Conservation (phyloP, 768 basidiomycete genomes). For the Lactifluus echinatus region DNA sequence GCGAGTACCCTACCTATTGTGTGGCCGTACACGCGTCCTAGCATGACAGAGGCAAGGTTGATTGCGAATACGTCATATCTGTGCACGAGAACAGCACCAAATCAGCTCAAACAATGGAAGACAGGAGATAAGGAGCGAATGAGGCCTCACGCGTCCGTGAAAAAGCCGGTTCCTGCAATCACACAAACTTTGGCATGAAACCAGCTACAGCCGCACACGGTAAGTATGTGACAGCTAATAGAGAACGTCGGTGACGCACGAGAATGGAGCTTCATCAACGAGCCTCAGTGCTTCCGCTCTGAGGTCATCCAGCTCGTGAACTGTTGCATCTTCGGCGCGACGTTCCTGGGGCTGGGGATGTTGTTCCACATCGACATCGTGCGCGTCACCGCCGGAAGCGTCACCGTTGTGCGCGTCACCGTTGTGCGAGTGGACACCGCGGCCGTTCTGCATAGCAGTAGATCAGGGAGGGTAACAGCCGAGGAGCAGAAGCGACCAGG, state of each 20-base stretch:
- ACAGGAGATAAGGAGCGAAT: background rate
- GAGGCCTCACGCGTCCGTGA: slow-evolving; percentile 66
- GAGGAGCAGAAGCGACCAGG: background rate
- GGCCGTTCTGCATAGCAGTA: background rate
- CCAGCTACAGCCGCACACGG: slow-evolving; percentile 25
- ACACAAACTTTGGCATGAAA: slow-evolving; percentile 41
- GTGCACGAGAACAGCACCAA: background rate
- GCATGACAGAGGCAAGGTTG: slow-evolving; percentile 73
- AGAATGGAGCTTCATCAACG: slow-evolving; percentile 80
- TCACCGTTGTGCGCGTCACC: too few species aligned
- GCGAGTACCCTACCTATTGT: slow-evolving; percentile 5
- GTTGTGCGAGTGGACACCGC: background rate
- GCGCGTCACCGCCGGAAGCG: too few species aligned
- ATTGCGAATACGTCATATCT: slow-evolving; percentile 87
- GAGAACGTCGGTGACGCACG: slow-evolving; percentile 36
- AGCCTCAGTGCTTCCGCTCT: slow-evolving; percentile 75
- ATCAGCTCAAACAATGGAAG: background rate
- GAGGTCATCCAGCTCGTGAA: slow-evolving; percentile 46
- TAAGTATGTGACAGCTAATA: background rate
- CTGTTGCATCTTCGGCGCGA: background rate
- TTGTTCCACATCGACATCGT: too few species aligned
- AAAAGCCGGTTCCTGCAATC: slow-evolving; percentile 76
- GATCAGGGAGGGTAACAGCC: background rate
- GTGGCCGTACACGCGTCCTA: slow-evolving; percentile 69
- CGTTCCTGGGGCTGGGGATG: too few species aligned